phyloP scores from a whole-genome alignment of 2,329 filamentous ascomycete genomes.

The Clarireedia paspali region DNA sequence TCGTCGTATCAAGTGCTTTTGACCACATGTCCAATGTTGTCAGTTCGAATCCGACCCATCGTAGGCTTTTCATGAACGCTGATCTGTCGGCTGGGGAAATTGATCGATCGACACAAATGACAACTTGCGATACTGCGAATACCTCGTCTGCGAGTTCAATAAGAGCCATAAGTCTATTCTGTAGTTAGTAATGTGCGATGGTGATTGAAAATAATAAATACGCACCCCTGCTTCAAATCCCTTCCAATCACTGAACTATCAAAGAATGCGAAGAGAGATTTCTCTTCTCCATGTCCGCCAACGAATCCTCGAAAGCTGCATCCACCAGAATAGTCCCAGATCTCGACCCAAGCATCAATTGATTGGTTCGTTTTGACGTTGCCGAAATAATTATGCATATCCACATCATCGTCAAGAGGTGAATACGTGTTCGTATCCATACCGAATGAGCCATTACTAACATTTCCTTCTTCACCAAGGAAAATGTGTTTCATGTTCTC shows the following conservation, averaged over 20 bases:
- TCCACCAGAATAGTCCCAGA: constrained; percentile 69
- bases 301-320: constrained; percentile 83
- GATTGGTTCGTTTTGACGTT: constrained; percentile 17
- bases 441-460: constrained; percentile 74
- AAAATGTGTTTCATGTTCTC: constrained; percentile 90
- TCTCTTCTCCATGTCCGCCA: constrained; percentile 60
- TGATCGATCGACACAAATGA: constrained; percentile 72
- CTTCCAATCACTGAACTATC: constrained; percentile 63
- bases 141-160: constrained; percentile 79
- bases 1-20: constrained; percentile 55
- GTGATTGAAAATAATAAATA: constrained; percentile 1
- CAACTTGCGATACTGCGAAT: constrained; percentile 68
- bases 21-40: constrained; percentile 74
- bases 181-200: constrained; percentile 25
- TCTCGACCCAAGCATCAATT: constrained; percentile 29
- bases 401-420: constrained; percentile 25
- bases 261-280: constrained; percentile 82
- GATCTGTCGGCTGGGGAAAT: constrained; percentile 55
- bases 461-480: constrained; percentile 88
- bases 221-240: constrained; percentile 83
- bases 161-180: constrained; percentile 68
- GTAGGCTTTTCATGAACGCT: constrained; percentile 69
- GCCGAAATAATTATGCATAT: constrained; percentile 23
- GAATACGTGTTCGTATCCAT: constrained; percentile 62
- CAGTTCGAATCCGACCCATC: constrained; percentile 89